Evolutionary conservation across 2,329 filamentous ascomycete species (phyloP), one percentile per base, ranked within the genome.

Genomic region (Aspergillus sp.): DNA sequence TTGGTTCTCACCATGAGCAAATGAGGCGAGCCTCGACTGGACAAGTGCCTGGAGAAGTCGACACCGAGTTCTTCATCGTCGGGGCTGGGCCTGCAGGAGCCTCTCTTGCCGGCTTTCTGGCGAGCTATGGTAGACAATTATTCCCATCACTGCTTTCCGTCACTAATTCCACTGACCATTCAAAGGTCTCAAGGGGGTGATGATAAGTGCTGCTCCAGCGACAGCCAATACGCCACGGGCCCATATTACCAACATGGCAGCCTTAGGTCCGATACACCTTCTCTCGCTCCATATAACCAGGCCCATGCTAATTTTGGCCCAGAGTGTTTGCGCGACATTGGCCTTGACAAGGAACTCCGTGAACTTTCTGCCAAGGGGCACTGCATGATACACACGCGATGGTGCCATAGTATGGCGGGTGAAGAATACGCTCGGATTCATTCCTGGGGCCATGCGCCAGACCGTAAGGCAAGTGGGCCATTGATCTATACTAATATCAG

Each of bases 141-240:
- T 52, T 17, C 43, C 47, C 23, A 25, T 4, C 23, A 25, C 23
- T 25, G 4, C 4, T 35, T 9, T 31, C 8, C 8, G n/a, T 11
- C 4, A 23, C 31, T 15, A 11, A 7, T 8, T 9, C 17, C 2
- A 35, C 8, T 17, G 31, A 48, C 8, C 23, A 25, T 15, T 25
- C 23, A 81, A 80, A 76, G 2, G 23, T 25, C 67, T 82, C 4
- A 80, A 71, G 35, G 85, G 85, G 1, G 76, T 87, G 44, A 78
- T 87, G 61, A 75, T 87, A 50, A 77, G 78, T 6, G 66, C 76
- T 2, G 77, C 79, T 0, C 69, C 81, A 0, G 77, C 78, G 3
- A 84, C 80, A 1, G 82, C 84, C 1, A 73, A 82, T 57, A 85
- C 83, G 2, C 85, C 85, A 1, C 74, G 85, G 25, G 84, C 84